Evolutionary conservation across 1,284 basidiomycete species (phyloP), one percentile per base, ranked within the genome.

Genomic region (Microbotryomycetes sp.): DNA sequence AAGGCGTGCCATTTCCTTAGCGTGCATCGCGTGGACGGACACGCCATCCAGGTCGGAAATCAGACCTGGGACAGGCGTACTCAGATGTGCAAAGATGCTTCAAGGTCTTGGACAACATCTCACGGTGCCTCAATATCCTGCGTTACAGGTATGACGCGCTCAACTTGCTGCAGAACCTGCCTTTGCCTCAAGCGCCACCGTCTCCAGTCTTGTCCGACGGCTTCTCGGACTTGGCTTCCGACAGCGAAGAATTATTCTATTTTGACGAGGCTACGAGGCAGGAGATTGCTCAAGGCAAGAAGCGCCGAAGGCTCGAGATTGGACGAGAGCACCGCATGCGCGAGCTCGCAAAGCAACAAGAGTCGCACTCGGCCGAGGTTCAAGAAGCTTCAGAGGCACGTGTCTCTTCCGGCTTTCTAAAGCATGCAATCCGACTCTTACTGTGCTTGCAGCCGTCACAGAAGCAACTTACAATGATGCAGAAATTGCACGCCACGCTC

Each of bases 231-330:
- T 61, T 68, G 49, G 50, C 55, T 1, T 49, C 58, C 2, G 59
- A 61, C 31, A 53, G 56, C 51, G 66, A 68, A 35, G 66, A 68
- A 26, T 45, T 57, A 41, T 68, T 68, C 29, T 66, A 53, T 55
- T 61, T 68, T 41, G n/a, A 60, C 5, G 41, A 28, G 0, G 21
- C 50, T 1, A 59, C 60, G n/a, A 45, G 64, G 5, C 30, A 26
- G 9, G 55, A 51, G 2, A 45, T 68, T 21, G 57, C 50, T n/a
- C 28, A 54, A 41, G 45, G 49, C 18, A 49, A 59, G 28, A 59
- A 59, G 53, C 11, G 59, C 21, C n/a, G 54, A 5, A 46, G 28
- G 52, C 9, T 63, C 24, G 57, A 63, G n/a, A 45, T 46, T 4
- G 64, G 57, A 41, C 18, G 64, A 30, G 66, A 68, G 26, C 49